phyloP scores from a whole-genome alignment of 805 yeast genomes.

The Yarrowia sp. region DNA sequence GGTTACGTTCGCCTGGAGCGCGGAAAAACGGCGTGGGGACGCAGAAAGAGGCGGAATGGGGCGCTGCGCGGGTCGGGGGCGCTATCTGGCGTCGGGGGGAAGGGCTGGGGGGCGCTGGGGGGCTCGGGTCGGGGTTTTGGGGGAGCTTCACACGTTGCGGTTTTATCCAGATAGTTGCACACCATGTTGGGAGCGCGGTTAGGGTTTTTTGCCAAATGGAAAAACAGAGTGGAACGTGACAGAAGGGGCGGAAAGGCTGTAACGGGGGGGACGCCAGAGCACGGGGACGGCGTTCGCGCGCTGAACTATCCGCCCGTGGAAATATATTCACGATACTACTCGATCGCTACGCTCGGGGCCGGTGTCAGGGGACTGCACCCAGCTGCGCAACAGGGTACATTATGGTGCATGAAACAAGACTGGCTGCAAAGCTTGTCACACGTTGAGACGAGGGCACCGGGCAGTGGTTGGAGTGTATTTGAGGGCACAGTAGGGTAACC shows the following conservation, averaged over 20 bases:
- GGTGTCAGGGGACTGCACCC: slow-evolving; percentile 4
- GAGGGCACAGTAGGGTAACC: neutral
- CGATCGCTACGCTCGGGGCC: no score
- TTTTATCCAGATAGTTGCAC: slow-evolving; percentile 12
- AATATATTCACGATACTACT: no score
- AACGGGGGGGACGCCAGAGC: no score
- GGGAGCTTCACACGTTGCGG: slow-evolving; percentile 37
- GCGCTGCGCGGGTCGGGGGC: slow-evolving; percentile 17
- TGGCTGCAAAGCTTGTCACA: slow-evolving; percentile 36
- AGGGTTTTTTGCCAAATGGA: slow-evolving; percentile 38
- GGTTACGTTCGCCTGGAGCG: neutral
- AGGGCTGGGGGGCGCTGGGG: slow-evolving; percentile 15
- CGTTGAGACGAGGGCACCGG: slow-evolving; percentile 15
- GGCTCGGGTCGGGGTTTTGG: slow-evolving; percentile 24
- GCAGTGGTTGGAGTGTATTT: slow-evolving; percentile 28
- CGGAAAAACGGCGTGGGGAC: slow-evolving; percentile 3
- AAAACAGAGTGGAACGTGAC: slow-evolving; percentile 36
- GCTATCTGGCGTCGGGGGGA: neutral
- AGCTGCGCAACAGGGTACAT: slow-evolving; percentile 22
- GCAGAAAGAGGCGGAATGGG: slow-evolving; percentile 14
- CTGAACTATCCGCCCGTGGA: no score
- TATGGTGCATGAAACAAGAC: slow-evolving; percentile 19
- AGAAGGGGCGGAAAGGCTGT: neutral
- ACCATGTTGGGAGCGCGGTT: slow-evolving; percentile 37
- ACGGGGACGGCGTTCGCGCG: no score